Base-by-base conservation (phyloP, 2,329 filamentous ascomycete genomes). In the Neonectria neomacrospora region DNA sequence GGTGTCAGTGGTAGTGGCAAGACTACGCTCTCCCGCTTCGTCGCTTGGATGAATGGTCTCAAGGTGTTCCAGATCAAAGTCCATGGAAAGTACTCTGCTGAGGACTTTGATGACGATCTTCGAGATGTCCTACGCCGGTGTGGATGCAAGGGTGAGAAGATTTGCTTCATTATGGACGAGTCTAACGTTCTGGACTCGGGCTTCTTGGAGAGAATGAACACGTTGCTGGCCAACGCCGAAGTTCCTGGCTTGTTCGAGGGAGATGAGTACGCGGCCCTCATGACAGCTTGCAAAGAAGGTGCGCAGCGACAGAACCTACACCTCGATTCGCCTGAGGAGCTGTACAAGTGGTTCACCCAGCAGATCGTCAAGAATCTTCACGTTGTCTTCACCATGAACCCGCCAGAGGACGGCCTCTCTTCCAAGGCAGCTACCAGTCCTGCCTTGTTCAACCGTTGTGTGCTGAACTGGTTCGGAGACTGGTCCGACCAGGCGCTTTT, bases 261-360 rank as follows among this genome's bases (percentile, higher is more conserved):
- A n/a, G 96, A 99, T 72, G 96, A 99, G 71, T 95, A 97, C 72
- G 94, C 96, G 16, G 92, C 96, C n/a, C 83, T 99, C 67, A 98
- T 99, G 96, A 99, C 96, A 26, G 94, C 94, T 58, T 99, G 96
- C 83, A 98, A 97, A 79, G 96, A 99, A 81, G 96, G 96, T 63
- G 95, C 96, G 20, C 96, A 99, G 78, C 91, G 94, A 66, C 96
- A 99, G 82, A 96, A 96, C 51, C 85, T 98, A 62, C 89, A 98
- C 63, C 87, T 99, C 1, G 96, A 99, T 80, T 98, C 96, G 1
- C 94, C 97, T 71, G 96, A 99, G 81, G 96, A 99, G 79, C 85
- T 99, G n/a, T 99, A 99, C 86, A 98, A 98, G 82, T 99, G 96
- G 96, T 99, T 99, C 82, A 99, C 96, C 0, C 93, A 97, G 73